phyloP scores from a whole-genome alignment of 345 rosid genomes.

The Salix koriyanagi region DNA sequence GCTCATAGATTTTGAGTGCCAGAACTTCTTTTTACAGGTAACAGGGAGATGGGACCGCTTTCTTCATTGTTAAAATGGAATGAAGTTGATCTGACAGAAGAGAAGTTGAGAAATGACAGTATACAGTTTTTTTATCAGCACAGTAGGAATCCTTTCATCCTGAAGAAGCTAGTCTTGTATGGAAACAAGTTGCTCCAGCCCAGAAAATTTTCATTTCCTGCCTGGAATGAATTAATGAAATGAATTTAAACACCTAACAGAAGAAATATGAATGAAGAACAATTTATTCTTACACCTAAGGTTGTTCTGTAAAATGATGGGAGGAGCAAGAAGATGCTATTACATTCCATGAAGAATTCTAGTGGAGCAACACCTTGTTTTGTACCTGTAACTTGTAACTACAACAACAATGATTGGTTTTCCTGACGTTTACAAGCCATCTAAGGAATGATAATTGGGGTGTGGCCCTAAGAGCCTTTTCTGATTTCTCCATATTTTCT shows the following conservation, averaged over 20 bases:
- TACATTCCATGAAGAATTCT: not conserved
- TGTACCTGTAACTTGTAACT: no score
- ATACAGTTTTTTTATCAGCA: constrained; percentile 21
- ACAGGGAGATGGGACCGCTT: constrained; percentile 21
- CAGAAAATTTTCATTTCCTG: not conserved
- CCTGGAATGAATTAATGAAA: not conserved
- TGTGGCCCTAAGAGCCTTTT: no score
- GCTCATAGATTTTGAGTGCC: not conserved
- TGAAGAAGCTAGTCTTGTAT: constrained; percentile 16
- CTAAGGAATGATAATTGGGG: no score
- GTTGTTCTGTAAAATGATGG: not conserved
- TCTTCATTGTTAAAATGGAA: constrained; percentile 21
- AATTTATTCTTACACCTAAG: not conserved
- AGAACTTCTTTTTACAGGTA: not conserved
- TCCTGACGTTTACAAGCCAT: not conserved
- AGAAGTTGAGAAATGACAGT: constrained; percentile 20
- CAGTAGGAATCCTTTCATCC: constrained; percentile 23
- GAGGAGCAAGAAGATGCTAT: not conserved
- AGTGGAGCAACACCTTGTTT: not conserved
- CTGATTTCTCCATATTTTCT: no score
- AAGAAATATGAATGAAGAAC: not conserved
- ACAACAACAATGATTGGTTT: not conserved
- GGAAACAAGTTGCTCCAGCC: not conserved
- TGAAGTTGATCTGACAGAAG: constrained; percentile 18
- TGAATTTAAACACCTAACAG: not conserved